Evolutionary conservation across 176 grass and related monocot genomes (phyloP), one percentile per base, ranked within the genome.

Genomic region (Oryza longistaminata): DNA sequence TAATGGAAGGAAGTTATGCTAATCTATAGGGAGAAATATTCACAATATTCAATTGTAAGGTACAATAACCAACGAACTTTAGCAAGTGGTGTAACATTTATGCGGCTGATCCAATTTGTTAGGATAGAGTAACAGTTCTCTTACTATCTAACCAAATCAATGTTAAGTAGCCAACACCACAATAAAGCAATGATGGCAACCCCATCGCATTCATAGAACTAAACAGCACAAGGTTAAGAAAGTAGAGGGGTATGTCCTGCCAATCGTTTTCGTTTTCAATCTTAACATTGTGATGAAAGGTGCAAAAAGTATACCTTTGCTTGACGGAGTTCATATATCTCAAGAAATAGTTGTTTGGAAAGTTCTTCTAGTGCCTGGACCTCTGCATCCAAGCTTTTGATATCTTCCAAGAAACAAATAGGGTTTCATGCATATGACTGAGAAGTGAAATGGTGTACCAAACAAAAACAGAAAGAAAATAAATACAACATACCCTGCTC

Each of bases 301-400:
- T 43, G 49, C 62, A 81, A 80, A 67, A 80, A 24, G 62, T 16
- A 77, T 75, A 99, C 96, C 90, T 99, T 99, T 69, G 93, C 93
- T 85, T 99, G 91, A 44, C 93, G 89, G 71, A 99, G 93, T 86
- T 99, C 96, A 89, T 94, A 96, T 85, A 99, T 87, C 85, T 99
- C 96, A 50, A 99, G 93, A 68, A 96, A 99, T 71, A 99, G 82
- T 81, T 99, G 96, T 85, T 99, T 99, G 26, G 96, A 96, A 80
- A 99, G 91, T 84, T 99, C 96, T 85, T 99, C 96, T 35, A 99
- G 83, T 86, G 91, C 96, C 86, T 96, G 93, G 52, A 94, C 88
- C 88, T 99, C 93, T 73, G 96, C 96, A 88, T 99, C 93, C 83
- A 93, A 82, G 67, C 85, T 96, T 85, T 99, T 99, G 71, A 99